Base-by-base conservation (phyloP, 495 filamentous ascomycete genomes). In the Penicillium maclennaniae region DNA sequence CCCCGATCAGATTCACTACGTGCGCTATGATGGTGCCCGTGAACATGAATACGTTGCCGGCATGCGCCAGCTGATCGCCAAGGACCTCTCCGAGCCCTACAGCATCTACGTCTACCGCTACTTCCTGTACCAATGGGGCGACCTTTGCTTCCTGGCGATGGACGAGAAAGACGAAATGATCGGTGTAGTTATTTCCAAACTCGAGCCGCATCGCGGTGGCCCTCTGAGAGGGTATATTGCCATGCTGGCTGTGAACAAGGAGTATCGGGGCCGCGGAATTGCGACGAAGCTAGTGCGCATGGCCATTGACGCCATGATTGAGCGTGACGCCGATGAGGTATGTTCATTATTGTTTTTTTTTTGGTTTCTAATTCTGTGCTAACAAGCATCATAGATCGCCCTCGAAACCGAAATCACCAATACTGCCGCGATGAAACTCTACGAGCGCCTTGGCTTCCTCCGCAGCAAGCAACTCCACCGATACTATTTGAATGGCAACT, bases 41-140 rank as follows among this genome's bases (percentile, higher is more conserved):
- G 95, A 97, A 64, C 81, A 84, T 31, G 71, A 81, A 44, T 95
- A 93, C 59, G 84, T 97, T 41, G 83, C 90, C 42, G 82, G 88
- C 20, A 97, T 99, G 72, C 83, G 95, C 47, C 83, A 90, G 49
- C 71, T 99, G 63, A 99, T 99, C 66, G 95, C 92, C 25, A 93
- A 92, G 54, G 95, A 97, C 66, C 83, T 99, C 25, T 97, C 92
- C 52, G 95, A 99, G 66, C 95, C 95, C 2, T 99, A 99, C 72
- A 97, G 93, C 73, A 97, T 99, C 66, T 99, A 97, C 72, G 95
- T 99, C 45, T 99, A 97, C 74, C 83, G 95, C 25, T 99, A 97
- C 74, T 99, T 99, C 65, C 77, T 99, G 16, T 97, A 93, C 67
- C 89, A 97, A 83, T 99, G 95, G 95, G 89, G 88, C 17, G 86